Conservation (phyloP, 2,329 filamentous ascomycete species). For the Ilyonectria mors-panacis region DNA sequence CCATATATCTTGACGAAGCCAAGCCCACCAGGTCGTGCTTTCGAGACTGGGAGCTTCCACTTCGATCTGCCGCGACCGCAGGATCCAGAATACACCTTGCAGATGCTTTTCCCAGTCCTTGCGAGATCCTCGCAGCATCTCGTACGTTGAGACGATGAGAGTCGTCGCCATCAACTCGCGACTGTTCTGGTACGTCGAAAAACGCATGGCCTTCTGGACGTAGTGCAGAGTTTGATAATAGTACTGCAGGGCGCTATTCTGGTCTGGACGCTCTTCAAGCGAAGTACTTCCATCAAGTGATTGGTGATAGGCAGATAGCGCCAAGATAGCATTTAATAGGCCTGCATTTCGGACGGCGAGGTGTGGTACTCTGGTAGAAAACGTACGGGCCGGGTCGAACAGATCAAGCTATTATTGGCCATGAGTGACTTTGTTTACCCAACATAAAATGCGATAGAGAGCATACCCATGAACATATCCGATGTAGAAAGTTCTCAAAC, state of each 20-base stretch:
- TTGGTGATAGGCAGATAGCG: conserved; percentile 58
- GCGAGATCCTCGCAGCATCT: conserved; percentile 71
- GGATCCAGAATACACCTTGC: conserved; percentile 77
- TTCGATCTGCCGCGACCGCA: conserved; percentile 73
- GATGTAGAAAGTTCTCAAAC: conserved; percentile 45
- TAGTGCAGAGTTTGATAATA: conserved; percentile 76
- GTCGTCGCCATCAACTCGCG: conserved; percentile 72
- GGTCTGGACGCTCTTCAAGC: conserved; percentile 9
- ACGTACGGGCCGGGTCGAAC: conserved; percentile 41
- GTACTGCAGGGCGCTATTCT: conserved; percentile 58
- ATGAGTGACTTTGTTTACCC: not conserved
- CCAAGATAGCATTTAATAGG: conserved; percentile 70
- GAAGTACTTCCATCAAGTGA: conserved; percentile 27
- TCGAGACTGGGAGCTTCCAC: conserved; percentile 70
- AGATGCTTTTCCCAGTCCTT: conserved; percentile 73
- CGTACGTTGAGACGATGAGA: conserved; percentile 73
- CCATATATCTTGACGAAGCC: conserved; percentile 77
- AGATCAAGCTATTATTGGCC: conserved; percentile 37
- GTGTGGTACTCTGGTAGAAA: conserved; percentile 41
- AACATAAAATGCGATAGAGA: not conserved
- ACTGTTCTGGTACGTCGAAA: conserved; percentile 70
- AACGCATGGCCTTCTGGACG: conserved; percentile 71
- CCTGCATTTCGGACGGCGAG: conserved; percentile 61
- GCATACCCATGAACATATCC: conserved; percentile 45
- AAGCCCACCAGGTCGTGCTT: conserved; percentile 76